Conservation (phyloP, 148 eudicot species). For the Dianthus caryophyllus region DNA sequence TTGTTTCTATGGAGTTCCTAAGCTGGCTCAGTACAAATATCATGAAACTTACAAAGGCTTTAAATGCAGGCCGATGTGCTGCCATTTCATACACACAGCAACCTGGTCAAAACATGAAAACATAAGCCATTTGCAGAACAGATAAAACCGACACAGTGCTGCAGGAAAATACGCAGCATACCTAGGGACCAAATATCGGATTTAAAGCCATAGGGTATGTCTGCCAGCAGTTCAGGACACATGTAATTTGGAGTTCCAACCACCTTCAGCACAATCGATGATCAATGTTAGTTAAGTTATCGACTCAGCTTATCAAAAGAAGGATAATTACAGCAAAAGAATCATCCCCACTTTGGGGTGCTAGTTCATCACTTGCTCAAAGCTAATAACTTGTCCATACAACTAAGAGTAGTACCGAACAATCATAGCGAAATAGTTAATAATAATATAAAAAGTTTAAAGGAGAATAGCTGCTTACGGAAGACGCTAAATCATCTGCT, state of each 20-base stretch:
- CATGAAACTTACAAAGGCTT: slow-evolving; percentile 80
- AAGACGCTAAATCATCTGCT: slow-evolving; percentile 98
- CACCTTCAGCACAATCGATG: slow-evolving; percentile 46
- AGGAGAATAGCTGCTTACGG: slow-evolving; percentile 41
- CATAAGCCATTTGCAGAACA: slow-evolving; percentile 11
- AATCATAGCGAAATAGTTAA: background rate
- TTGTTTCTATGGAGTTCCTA: background rate
- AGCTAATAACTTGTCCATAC: background rate
- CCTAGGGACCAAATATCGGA: slow-evolving; percentile 99
- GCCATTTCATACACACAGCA: slow-evolving; percentile 99
- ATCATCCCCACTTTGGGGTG: background rate
- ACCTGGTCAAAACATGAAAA: slow-evolving; percentile 43
- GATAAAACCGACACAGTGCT: background rate
- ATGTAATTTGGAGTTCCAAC: slow-evolving; percentile 99
- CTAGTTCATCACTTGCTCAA: background rate
- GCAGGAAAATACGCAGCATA: slow-evolving; percentile 24
- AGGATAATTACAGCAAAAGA: background rate
- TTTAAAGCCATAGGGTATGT: slow-evolving; percentile 97
- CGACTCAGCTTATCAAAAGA: background rate
- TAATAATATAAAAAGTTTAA: background rate
- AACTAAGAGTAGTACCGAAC: background rate
- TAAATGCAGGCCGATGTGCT: slow-evolving; percentile 96
- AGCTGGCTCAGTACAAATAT: background rate
- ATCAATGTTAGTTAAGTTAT: slow-evolving; percentile 17
- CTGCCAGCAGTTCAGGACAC: slow-evolving; percentile 99